phyloP scores from a whole-genome alignment of 192 early-diverging fungal genomes.

The Coemansia sp. region DNA sequence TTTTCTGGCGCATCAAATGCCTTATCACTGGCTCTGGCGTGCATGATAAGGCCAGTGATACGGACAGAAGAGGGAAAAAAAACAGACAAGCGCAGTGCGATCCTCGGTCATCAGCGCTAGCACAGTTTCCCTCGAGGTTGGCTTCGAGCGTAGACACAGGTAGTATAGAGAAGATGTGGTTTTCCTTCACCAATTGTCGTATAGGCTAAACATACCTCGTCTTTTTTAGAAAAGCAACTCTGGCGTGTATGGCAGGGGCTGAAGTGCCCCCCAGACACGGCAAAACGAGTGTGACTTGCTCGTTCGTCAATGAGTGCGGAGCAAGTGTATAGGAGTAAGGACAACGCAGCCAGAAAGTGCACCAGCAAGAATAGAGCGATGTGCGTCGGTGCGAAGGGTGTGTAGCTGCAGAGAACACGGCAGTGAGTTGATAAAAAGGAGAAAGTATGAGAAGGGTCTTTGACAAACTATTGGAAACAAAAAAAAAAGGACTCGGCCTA shows the following conservation, averaged over 20 bases:
- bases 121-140: background rate
- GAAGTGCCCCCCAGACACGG: slow-evolving; percentile 1
- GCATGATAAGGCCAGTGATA: background rate
- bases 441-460: background rate
- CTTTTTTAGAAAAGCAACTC: background rate
- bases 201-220: background rate
- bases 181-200: background rate
- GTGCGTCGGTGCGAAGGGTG: background rate
- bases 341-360: background rate
- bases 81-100: background rate
- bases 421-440: background rate
- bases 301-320: background rate
- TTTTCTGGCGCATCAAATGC: background rate
- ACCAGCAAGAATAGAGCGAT: background rate
- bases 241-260: background rate
- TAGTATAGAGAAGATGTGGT: background rate
- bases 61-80: background rate
- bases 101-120: background rate
- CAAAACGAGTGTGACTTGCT: background rate
- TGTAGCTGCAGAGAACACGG: background rate
- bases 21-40: background rate
- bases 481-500: slow-evolving; percentile 4
- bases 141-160: background rate
- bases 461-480: slow-evolving; percentile 32
- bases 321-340: background rate